phyloP scores from a whole-genome alignment of 2,329 filamentous ascomycete genomes.

The Penicillium olsonii region DNA sequence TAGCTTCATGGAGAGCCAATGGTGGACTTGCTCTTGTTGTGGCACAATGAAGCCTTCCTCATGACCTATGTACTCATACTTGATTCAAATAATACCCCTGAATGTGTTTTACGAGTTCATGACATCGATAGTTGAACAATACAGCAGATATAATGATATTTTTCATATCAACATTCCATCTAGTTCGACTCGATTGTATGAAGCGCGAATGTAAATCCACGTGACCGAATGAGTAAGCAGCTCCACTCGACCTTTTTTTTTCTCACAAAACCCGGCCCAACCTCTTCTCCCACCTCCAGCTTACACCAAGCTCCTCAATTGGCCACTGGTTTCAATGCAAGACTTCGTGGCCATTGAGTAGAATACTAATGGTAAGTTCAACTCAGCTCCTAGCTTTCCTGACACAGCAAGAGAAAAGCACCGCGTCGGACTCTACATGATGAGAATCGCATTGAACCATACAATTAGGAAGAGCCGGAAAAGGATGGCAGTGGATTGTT shows the following conservation, averaged over 20 bases:
- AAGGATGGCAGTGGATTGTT: slow-evolving; percentile 41
- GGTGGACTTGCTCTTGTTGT: slow-evolving; percentile 65
- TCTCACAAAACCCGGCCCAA: slow-evolving; percentile 14
- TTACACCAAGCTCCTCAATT: slow-evolving; percentile 8
- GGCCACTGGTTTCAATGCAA: slow-evolving; percentile 9
- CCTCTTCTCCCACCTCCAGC: slow-evolving; percentile 5
- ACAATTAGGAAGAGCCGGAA: slow-evolving; percentile 52
- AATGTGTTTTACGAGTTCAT: background rate
- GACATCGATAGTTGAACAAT: background rate
- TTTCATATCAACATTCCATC: background rate
- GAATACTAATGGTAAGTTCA: slow-evolving; percentile 4
- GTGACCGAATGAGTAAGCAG: slow-evolving; percentile 18
- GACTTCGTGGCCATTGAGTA: slow-evolving; percentile 2
- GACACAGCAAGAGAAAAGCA: slow-evolving; percentile 5
- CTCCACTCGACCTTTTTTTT: slow-evolving; percentile 20
- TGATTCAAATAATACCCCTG: background rate
- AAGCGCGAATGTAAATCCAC: slow-evolving; percentile 3
- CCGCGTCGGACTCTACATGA: slow-evolving; percentile 36
- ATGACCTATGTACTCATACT: slow-evolving; percentile 20
- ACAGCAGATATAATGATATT: background rate
- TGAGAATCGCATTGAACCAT: slow-evolving; percentile 45
- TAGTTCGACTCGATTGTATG: background rate
- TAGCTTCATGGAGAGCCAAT: slow-evolving; percentile 64
- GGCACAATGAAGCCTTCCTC: slow-evolving; percentile 59
- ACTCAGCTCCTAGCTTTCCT: background rate